Evolutionary conservation across 176 grass and related monocot species (phyloP).

Genomic region (Raddia guianensis): DNA sequence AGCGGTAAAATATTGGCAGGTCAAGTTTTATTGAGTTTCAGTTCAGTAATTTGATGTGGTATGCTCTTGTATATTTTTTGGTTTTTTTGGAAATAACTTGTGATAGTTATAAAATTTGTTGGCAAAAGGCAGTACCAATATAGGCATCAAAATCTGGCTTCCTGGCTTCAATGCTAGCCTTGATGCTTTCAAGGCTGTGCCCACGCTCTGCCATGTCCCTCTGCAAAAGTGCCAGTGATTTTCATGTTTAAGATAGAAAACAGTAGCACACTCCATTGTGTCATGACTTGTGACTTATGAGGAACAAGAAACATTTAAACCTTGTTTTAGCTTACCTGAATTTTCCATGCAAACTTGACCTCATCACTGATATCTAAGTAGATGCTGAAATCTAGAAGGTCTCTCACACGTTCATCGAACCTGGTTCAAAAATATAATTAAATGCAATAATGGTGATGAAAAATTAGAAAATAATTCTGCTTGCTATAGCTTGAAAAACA

Average conservation of each 20-base stretch:
- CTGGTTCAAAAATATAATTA: slow-evolving; percentile 47
- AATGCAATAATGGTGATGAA: slow-evolving; percentile 8
- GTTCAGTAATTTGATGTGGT: slow-evolving; percentile 15
- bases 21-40: slow-evolving; percentile 22
- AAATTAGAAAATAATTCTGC: slow-evolving; percentile 2
- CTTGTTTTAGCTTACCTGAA: slow-evolving; percentile 63
- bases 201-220: slow-evolving; percentile 94
- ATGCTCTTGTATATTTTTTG: slow-evolving; percentile 14
- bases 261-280: neutral
- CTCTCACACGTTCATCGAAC: slow-evolving; percentile 85
- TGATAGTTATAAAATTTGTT: slow-evolving; percentile 1
- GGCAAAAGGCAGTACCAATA: slow-evolving; percentile 62
- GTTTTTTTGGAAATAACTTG: slow-evolving; percentile 6
- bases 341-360: slow-evolving; percentile 97
- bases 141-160: slow-evolving; percentile 91
- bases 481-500: slow-evolving; percentile 3
- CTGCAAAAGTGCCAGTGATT: slow-evolving; percentile 40
- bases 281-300: slow-evolving; percentile 9
- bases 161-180: slow-evolving; percentile 81
- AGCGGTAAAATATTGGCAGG: slow-evolving; percentile 25
- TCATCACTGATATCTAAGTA: slow-evolving; percentile 88
- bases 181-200: slow-evolving; percentile 93
- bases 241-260: neutral
- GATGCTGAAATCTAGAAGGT: slow-evolving; percentile 94
- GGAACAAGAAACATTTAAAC: slow-evolving; percentile 24